Evolutionary conservation across 1,139 yeast genomes (phyloP).

Genomic region (Dujonia santamariae): DNA sequence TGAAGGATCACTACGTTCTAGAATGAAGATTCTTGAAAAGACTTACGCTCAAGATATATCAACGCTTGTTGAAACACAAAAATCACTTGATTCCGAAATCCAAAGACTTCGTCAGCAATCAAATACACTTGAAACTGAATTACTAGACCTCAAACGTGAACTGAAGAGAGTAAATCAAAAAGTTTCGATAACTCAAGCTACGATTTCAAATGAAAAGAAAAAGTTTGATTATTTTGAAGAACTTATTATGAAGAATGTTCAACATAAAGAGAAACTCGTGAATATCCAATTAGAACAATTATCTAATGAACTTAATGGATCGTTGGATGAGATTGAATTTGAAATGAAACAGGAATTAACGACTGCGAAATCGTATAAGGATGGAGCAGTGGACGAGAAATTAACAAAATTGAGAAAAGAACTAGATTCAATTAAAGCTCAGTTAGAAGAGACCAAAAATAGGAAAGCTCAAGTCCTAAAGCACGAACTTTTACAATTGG

Average conservation of each 20-base stretch:
- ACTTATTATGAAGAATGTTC: conserved; percentile 25
- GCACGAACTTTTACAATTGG: conserved; percentile 17
- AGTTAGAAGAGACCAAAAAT: conserved; percentile 13
- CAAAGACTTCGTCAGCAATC: conserved; percentile 15
- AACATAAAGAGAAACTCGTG: conserved; percentile 24
- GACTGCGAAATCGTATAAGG: conserved; percentile 24
- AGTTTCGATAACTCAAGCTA: conserved; percentile 17
- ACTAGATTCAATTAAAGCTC: conserved; percentile 10
- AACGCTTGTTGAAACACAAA: conserved; percentile 2
- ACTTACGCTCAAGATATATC: conserved; percentile 4
- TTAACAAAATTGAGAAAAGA: conserved; percentile 15
- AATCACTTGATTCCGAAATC: conserved; percentile 16
- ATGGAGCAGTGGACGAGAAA: conserved; percentile 17
- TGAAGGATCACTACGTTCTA: conserved; percentile 1
- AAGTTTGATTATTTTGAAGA: conserved; percentile 26
- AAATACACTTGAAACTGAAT: conserved; percentile 21
- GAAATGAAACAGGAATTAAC: conserved; percentile 30
- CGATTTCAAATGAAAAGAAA: conserved; percentile 17
- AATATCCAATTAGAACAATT: conserved; percentile 22
- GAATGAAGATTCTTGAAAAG: conserved; percentile 5
- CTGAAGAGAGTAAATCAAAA: conserved; percentile 20
- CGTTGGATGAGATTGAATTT: conserved; percentile 30
- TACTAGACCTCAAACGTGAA: conserved; percentile 19
- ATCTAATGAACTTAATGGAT: conserved; percentile 21
- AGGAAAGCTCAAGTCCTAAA: conserved; percentile 13